Evolutionary conservation across 2,329 filamentous ascomycete genomes (phyloP), one percentile per base, ranked within the genome.

Genomic region (Amauroascus niger): DNA sequence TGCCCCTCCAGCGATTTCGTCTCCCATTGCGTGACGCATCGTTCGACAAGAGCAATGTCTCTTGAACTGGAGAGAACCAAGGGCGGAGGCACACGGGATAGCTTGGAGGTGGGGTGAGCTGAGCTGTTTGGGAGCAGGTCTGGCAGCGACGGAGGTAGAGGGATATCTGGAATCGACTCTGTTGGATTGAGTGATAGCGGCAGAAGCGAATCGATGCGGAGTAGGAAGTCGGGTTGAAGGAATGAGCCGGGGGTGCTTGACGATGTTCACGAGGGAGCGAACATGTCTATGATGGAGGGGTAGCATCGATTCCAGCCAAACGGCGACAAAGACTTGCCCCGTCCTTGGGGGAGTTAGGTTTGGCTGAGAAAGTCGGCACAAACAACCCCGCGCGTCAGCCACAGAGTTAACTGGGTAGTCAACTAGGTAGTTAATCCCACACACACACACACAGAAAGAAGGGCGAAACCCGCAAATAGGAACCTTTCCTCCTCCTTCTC

Each of bases 11-110:
- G 79, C 80, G 62, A 52, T 52, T 18, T 56, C 59, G 22, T 55
- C 59, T 48, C 52, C 53, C 58, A 79, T 74, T 68, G 79, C 80
- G 71, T 85, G 87, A 83, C 90, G 91, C 70, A 74, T 78, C 74
- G 84, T 79, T 72, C 83, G 80, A 71, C 85, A 86, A 52, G 87
- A 91, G 71, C 87, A 93, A 69, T 84, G 71, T 67, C 84, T 76
- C 59, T 69, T 70, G 48, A 65, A 61, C 43, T 61, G 61, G 47
- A 68, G 67, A 33, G 64, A 60, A 37, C 67, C 61, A 26, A 64
- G 61, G 18, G 35, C 7, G 4, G 62, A 62, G 45, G 57, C 59
- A 32, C 60, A 58, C 39, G 60, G 56, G 53, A 62, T 58, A 32
- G 44, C 33, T 53, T 22, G 14, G 18, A 37, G 33, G 24, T 33